These are phyloP conservation scores for Forsythia suspensa DNA, from an alignment of 257 asterid genomes.

Conservation along the genomic window DNA sequence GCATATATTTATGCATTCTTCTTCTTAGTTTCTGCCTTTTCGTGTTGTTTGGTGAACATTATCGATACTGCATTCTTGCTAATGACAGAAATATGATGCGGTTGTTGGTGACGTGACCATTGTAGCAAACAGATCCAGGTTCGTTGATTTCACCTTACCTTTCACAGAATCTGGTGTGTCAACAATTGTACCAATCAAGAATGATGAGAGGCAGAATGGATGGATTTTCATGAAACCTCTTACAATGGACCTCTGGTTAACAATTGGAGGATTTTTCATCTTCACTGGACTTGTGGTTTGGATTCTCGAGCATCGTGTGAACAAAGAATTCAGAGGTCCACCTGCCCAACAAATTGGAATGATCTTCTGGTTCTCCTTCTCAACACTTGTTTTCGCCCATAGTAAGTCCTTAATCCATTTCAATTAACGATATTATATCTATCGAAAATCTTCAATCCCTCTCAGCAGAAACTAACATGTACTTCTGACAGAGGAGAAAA, in stretches of 20 bases:
- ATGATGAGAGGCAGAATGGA: conserved; percentile 35
- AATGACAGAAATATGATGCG: conserved; percentile 23
- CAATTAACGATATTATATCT: not conserved
- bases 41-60: not conserved
- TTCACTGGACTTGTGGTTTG: conserved; percentile 52
- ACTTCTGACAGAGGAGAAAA: conserved; percentile 49
- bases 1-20: not conserved
- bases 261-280: conserved; percentile 43
- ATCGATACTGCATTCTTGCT: not conserved
- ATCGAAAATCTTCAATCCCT: not conserved
- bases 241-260: conserved; percentile 41
- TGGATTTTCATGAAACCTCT: conserved; percentile 61
- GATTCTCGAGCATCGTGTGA: conserved; percentile 53
- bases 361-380: conserved; percentile 56
- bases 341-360: conserved; percentile 48
- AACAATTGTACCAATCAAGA: conserved; percentile 33
- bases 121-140: conserved; percentile 27
- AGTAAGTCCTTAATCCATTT: conserved; percentile 35
- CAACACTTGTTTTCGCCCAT: conserved; percentile 57
- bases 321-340: conserved; percentile 48
- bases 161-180: conserved; percentile 40
- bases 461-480: not conserved
- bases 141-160: conserved; percentile 44
- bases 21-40: not conserved
- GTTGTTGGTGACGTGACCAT: conserved; percentile 49